A percentile compares a stretch with the other conserved stretches of the same genome.
These are phyloP conservation scores for Sporobolomyces pararoseus DNA, from an alignment of 768 basidiomycete species.

Conservation along the genomic window DNA sequence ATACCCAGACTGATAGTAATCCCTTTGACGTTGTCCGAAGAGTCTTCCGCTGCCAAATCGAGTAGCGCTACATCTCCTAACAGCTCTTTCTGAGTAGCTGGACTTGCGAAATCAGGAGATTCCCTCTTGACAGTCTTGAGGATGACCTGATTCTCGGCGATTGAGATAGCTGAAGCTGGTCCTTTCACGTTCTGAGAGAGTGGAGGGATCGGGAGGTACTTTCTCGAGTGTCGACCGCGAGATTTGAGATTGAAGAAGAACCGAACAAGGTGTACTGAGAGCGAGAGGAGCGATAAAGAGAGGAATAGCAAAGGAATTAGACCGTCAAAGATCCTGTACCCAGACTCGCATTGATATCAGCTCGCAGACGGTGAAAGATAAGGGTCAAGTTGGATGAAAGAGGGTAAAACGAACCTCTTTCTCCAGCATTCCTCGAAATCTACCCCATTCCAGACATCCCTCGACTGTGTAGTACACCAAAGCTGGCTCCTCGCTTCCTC, in stretches of 20 bases:
- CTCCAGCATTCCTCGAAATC: conserved; percentile 37
- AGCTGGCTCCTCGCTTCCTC: background rate
- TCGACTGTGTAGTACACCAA: background rate
- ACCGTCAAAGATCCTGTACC: conserved; percentile 18
- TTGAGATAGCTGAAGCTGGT: conserved; percentile 14
- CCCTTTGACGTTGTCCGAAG: background rate
- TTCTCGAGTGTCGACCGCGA: background rate
- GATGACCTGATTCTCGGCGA: conserved; percentile 35
- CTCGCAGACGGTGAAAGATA: background rate
- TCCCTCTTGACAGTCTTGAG: conserved; percentile 16
- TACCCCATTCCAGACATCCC: conserved; percentile 34
- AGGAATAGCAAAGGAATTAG: conserved; percentile 30
- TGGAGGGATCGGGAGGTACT: background rate
- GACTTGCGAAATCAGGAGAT: background rate
- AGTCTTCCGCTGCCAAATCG: background rate
- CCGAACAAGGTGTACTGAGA: conserved; percentile 7
- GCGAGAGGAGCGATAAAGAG: conserved; percentile 18
- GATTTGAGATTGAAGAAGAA: background rate
- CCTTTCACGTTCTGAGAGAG: background rate
- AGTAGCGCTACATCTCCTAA: conserved; percentile 4
- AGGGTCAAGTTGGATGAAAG: background rate
- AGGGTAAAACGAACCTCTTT: conserved; percentile 7
- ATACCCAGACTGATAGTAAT: background rate
- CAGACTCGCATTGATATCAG: too few species aligned
- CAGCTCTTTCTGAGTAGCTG: conserved; percentile 2